These are phyloP conservation scores for Cymbopogon citratus DNA, from an alignment of 176 grass and related monocot genomes.

Conservation along the genomic window DNA sequence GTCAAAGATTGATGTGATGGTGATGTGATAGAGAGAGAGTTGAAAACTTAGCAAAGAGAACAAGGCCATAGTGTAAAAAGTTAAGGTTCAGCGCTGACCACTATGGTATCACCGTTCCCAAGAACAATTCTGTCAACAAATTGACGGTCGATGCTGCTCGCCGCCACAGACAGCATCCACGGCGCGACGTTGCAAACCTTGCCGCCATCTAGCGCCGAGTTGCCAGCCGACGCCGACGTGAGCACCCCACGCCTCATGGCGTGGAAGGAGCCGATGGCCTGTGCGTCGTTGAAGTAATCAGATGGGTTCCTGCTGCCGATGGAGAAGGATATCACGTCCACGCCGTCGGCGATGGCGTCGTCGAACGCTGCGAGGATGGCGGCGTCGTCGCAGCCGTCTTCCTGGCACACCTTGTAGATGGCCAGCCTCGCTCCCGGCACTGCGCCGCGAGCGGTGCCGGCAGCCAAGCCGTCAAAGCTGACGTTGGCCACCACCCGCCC, in stretches of 20 bases:
- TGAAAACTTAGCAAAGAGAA: too few relatives aligned
- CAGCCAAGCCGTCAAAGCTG: not conserved
- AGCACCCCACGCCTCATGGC: not conserved
- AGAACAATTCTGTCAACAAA: slow-evolving; percentile 9
- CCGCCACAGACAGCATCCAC: slow-evolving; percentile 27
- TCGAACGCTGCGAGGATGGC: not conserved
- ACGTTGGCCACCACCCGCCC: not conserved
- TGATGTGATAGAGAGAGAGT: too few relatives aligned
- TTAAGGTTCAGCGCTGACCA: not conserved
- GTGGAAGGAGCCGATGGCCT: slow-evolving; percentile 3
- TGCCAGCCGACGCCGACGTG: not conserved
- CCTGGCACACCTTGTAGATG: slow-evolving; percentile 28
- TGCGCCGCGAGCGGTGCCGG: not conserved
- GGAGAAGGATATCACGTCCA: slow-evolving; percentile 21
- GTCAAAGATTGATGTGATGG: too few relatives aligned
- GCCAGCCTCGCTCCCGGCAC: slow-evolving; percentile 14
- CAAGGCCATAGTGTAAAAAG: too few relatives aligned
- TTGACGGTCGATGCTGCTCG: slow-evolving; percentile 29
- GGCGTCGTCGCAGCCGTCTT: rapidly evolving
- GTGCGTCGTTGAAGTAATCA: not conserved
- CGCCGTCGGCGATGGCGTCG: not conserved
- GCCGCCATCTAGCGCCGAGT: not conserved
- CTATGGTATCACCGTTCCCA: not conserved
- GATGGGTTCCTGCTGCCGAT: not conserved
- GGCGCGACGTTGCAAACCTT: slow-evolving; percentile 28